A percentile compares a stretch with the other conserved stretches of the same genome.
Evolutionary conservation across 192 early-diverging fungal genomes (phyloP).

Genomic region (Coemansia sp.): DNA sequence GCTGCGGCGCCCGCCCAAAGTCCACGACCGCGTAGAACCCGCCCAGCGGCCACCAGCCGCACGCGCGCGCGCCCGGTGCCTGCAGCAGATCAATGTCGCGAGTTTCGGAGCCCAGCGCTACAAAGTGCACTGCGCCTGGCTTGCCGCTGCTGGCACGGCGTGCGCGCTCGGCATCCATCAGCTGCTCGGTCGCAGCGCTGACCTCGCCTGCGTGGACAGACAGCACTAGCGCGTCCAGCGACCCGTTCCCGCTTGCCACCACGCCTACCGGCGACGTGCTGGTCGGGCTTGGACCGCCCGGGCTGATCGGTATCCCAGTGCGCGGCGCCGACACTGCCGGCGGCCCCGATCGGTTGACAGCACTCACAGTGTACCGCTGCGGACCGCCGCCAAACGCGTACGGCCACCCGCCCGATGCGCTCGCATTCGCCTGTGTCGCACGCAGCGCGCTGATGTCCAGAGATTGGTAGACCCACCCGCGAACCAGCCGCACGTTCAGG

Average conservation of each 20-base stretch:
- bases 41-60: slow-evolving; percentile 50
- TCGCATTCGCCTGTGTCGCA: slow-evolving; percentile 1
- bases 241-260: slow-evolving; percentile 22
- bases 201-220: slow-evolving; percentile 48
- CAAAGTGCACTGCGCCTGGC: slow-evolving; percentile 1
- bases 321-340: neutral
- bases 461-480: slow-evolving; percentile 46
- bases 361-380: slow-evolving; percentile 12
- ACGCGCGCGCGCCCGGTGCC: slow-evolving; percentile 2
- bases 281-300: neutral
- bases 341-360: slow-evolving; percentile 20
- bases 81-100: slow-evolving; percentile 28
- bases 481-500: slow-evolving; percentile 32
- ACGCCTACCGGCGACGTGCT: neutral
- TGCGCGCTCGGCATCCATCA: slow-evolving; percentile 35
- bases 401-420: slow-evolving; percentile 1
- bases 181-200: slow-evolving; percentile 33
- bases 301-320: neutral
- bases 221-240: slow-evolving; percentile 29
- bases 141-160: neutral
- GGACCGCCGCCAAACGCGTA: slow-evolving; percentile 8
- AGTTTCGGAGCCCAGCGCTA: slow-evolving; percentile 35
- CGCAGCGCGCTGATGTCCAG: slow-evolving; percentile 8
- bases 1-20: slow-evolving; percentile 3
- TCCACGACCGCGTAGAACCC: slow-evolving; percentile 33